Evolutionary conservation across 2,329 filamentous ascomycete genomes (phyloP).

Genomic region (Pyricularia sp.): DNA sequence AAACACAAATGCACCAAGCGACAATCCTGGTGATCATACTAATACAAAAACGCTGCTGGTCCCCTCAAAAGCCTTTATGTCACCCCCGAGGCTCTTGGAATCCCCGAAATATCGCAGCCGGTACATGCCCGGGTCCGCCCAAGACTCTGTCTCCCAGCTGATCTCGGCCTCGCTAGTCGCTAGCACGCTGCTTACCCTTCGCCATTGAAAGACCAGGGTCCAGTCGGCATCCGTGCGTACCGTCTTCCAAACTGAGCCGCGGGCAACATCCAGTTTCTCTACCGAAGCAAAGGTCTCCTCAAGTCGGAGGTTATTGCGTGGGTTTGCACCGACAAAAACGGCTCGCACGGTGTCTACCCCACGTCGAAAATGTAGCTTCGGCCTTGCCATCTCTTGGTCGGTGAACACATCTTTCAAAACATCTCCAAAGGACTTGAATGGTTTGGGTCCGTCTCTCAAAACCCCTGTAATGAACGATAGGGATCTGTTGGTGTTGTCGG

Average conservation of each 20-base stretch:
- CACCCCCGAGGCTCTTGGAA: constrained; percentile 50
- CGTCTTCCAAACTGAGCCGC: constrained; percentile 39
- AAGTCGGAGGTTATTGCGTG: constrained; percentile 71
- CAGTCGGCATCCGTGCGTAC: constrained; percentile 69
- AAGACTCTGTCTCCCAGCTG: constrained; percentile 62
- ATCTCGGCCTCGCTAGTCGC: constrained; percentile 69
- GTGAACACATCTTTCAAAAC: constrained; percentile 38
- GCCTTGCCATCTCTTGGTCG: not conserved
- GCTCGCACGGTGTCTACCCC: constrained; percentile 48
- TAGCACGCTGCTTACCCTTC: constrained; percentile 52
- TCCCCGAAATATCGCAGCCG: constrained; percentile 77
- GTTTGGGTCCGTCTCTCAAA: constrained; percentile 52
- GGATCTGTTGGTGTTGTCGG: constrained; percentile 63
- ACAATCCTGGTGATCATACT: not conserved
- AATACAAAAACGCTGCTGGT: constrained; percentile 39
- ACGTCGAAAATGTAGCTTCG: constrained; percentile 34
- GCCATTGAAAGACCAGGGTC: constrained; percentile 72
- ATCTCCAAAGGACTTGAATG: constrained; percentile 58
- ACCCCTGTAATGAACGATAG: constrained; percentile 71
- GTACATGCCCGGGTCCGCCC: constrained; percentile 54
- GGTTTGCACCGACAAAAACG: constrained; percentile 76
- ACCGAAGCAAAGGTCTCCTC: constrained; percentile 68
- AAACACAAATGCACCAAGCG: not conserved
- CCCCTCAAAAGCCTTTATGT: constrained; percentile 57
- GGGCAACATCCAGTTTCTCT: constrained; percentile 37